Evolutionary conservation across 78 protist species (phyloP).

Genomic region (Monosiga brevicollis): DNA sequence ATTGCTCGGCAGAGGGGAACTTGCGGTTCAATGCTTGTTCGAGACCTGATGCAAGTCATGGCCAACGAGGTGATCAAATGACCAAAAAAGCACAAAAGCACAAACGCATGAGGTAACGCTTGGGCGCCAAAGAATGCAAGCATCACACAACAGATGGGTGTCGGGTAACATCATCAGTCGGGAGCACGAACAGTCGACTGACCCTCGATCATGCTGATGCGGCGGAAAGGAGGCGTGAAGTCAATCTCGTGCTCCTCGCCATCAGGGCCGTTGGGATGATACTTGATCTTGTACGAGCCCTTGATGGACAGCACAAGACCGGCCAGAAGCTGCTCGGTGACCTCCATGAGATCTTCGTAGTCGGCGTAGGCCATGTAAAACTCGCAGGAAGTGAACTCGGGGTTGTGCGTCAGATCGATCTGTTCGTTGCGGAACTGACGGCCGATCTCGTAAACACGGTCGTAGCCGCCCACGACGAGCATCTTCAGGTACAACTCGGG

Average conservation of each 20-base stretch:
- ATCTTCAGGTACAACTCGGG: slow-evolving; percentile 99
- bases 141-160: neutral
- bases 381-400: slow-evolving; percentile 99
- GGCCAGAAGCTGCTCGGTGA: slow-evolving; percentile 82
- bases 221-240: slow-evolving; percentile 95
- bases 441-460: slow-evolving; percentile 99
- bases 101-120: neutral
- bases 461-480: slow-evolving; percentile 97
- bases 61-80: neutral
- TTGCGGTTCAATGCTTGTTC: neutral
- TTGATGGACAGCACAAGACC: slow-evolving; percentile 42
- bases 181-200: neutral
- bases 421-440: slow-evolving; percentile 98
- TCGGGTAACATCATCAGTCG: too few relatives aligned
- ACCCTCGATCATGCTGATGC: slow-evolving; percentile 76
- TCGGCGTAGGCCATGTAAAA: slow-evolving; percentile 99
- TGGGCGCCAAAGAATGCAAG: neutral
- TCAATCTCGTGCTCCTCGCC: slow-evolving; percentile 62
- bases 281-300: slow-evolving; percentile 44
- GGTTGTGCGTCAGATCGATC: slow-evolving; percentile 98
- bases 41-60: neutral
- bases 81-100: neutral
- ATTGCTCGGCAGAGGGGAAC: neutral
- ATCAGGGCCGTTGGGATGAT: slow-evolving; percentile 13
- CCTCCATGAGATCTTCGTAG: slow-evolving; percentile 91